Evolutionary conservation across 2,329 filamentous ascomycete species (phyloP), one percentile per base, ranked within the genome.

Genomic region (Pseudopyricularia javanii): DNA sequence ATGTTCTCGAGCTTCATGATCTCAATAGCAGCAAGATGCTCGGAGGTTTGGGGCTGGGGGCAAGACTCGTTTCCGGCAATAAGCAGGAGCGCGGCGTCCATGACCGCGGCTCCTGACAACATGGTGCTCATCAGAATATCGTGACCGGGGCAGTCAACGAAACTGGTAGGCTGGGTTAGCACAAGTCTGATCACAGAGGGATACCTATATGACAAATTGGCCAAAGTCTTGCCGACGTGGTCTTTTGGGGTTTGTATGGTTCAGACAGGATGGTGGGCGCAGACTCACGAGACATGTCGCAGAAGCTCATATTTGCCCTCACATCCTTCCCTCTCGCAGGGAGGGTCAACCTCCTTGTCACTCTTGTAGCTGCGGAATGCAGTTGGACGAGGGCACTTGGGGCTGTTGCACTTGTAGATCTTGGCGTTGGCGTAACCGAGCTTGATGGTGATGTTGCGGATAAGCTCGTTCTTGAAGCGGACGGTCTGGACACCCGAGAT

Each of bases 61-160:
- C 93, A 97, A 51, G 88, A 84, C 85, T 98, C 93, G 75, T 98
- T 98, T 68, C 93, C 93, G 57, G 93, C 93, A 67, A 98, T 96
- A 53, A 98, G 79, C 53, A 98, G 82, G 56, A 98, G 81, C 17
- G 93, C 93, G 59, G 93, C 93, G 72, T 98, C 93, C 93, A 98
- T 98, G 80, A 98, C 93, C 59, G 93, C 93, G 63, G 93, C 93
- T 66, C 93, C 93, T 66, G 93, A 98, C 78, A 98, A 85, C 93
- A 98, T 98, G 63, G 93, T 98, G 74, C 91, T 97, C 93, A 98
- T 98, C 70, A 98, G 91, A 90, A 98, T 98, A 74, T 98, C 93
- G 88, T 98, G 93, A 71, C 93, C 93, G 54, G 93, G 93, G 78
- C 93, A 97, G 72, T 97, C 93, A 61, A 97, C 93, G 69, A 97